Evolutionary conservation across 306 rosid species (phyloP).

Genomic region (Glycyrrhiza uralensis): DNA sequence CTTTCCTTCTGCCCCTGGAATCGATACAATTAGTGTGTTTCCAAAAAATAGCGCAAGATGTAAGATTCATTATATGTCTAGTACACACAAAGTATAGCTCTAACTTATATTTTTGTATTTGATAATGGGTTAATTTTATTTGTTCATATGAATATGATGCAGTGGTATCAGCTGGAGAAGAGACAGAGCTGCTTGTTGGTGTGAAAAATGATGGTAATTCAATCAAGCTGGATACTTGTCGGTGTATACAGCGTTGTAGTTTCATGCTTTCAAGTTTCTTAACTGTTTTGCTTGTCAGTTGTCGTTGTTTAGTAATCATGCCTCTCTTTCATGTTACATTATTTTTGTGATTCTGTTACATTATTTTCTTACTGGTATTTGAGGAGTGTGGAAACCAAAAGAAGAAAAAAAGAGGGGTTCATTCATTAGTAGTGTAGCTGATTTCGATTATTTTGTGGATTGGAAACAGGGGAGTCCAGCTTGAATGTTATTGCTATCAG

Average conservation of each 20-base stretch:
- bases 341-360: not conserved
- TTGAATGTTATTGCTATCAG: conserved; percentile 72
- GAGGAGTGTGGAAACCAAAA: not conserved
- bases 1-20: conserved; percentile 70
- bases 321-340: not conserved
- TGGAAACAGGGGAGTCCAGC: conserved; percentile 70
- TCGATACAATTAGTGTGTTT: conserved; percentile 66
- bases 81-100: not conserved
- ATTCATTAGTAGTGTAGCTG: conserved; percentile 23
- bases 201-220: conserved; percentile 81
- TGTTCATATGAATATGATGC: conserved; percentile 35
- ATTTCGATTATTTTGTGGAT: conserved; percentile 30
- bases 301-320: not conserved
- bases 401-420: not conserved
- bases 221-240: not conserved
- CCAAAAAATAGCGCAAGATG: conserved; percentile 72
- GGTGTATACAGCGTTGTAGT: not conserved
- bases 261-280: not conserved
- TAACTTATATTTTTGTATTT: not conserved
- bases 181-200: conserved; percentile 77
- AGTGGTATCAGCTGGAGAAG: conserved; percentile 89
- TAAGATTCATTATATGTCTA: conserved; percentile 26
- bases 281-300: not conserved
- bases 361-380: not conserved
- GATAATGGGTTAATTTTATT: not conserved